Percentiles rank a stretch among this genome's conserved stretches.
phyloP scores from a whole-genome alignment of 129 eudicot genomes.

The Flaveria trinervia region DNA sequence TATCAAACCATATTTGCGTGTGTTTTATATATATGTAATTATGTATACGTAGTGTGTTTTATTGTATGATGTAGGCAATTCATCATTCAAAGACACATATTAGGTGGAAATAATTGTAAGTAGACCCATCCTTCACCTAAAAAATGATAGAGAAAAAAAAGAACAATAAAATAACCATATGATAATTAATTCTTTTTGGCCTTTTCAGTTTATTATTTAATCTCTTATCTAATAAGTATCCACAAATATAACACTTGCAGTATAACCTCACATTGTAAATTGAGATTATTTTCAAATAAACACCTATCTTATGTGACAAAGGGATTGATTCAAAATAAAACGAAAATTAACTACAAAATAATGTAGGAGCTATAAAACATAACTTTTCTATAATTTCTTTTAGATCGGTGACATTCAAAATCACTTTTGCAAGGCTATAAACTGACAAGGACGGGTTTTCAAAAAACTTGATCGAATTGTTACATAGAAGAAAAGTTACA shows the following conservation, averaged over 20 bases:
- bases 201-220: background rate
- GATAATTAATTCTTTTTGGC: background rate
- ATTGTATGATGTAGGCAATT: background rate
- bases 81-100: constrained; percentile 9
- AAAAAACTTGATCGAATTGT: too few species aligned
- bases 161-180: background rate
- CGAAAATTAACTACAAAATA: too few species aligned
- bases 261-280: background rate
- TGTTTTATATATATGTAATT: background rate
- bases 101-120: constrained; percentile 8
- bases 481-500: too few species aligned
- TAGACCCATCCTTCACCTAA: constrained; percentile 22
- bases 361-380: too few species aligned
- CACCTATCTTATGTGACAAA: too few species aligned
- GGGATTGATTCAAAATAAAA: too few species aligned
- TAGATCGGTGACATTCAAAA: too few species aligned
- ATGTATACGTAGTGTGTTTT: too few species aligned
- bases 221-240: background rate
- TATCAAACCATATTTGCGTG: too few species aligned
- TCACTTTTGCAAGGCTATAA: too few species aligned
- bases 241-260: background rate
- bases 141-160: constrained; percentile 14
- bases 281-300: background rate
- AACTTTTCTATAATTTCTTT: too few species aligned
- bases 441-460: too few species aligned